These are phyloP conservation scores for Colletotrichum sp. DNA, from an alignment of 2,329 filamentous ascomycete species.

Conservation along the genomic window DNA sequence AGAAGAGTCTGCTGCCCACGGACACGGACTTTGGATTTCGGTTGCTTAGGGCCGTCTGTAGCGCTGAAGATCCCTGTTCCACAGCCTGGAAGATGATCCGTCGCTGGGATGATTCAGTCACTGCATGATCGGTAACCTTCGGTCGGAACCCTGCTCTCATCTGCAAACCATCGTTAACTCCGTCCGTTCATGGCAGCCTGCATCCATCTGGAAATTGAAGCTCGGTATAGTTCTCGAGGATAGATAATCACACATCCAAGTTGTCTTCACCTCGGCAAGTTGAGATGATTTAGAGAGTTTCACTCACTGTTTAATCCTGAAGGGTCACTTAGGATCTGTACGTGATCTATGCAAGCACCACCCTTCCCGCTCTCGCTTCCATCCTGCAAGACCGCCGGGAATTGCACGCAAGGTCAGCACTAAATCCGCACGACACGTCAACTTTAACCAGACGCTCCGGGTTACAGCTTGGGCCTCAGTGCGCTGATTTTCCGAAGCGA, in stretches of 20 bases:
- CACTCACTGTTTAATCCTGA: fast-evolving
- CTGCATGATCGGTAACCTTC: neutral
- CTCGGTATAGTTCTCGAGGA: neutral
- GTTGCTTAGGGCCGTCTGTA: neutral
- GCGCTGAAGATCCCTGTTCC: neutral
- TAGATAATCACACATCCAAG: neutral
- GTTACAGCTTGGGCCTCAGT: neutral
- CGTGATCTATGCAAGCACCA: neutral
- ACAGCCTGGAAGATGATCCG: neutral
- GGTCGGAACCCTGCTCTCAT: neutral
- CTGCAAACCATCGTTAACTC: neutral
- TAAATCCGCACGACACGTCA: neutral
- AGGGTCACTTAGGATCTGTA: neutral
- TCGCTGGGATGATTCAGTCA: neutral
- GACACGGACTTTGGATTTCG: neutral
- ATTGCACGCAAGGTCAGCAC: neutral
- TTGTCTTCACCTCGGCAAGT: neutral
- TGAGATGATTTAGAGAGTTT: neutral
- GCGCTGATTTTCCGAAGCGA: neutral
- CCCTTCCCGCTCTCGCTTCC: neutral
- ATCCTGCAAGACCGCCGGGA: neutral
- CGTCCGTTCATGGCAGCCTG: neutral
- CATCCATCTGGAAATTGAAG: neutral
- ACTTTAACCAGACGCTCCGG: neutral
- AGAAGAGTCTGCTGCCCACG: neutral